Evolutionary conservation across 257 asterid species (phyloP).

Genomic region (Nicotiana noctiflora): DNA sequence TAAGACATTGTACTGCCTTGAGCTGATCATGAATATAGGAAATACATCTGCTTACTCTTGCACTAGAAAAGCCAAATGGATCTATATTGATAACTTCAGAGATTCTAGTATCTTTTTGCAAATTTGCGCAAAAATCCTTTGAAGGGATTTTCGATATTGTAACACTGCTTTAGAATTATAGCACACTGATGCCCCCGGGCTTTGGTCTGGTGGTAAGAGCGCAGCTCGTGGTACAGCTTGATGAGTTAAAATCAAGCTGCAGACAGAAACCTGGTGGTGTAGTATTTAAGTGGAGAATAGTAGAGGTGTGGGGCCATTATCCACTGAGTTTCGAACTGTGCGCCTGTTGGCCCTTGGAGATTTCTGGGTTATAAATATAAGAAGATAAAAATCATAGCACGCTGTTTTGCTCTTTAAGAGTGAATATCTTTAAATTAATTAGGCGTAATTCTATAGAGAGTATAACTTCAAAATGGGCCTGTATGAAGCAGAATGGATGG

Average conservation of each 20-base stretch:
- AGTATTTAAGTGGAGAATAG: neutral
- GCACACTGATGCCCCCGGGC: no score
- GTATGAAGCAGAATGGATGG: neutral
- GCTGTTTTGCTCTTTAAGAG: neutral
- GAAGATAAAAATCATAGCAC: neutral
- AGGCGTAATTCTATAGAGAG: neutral
- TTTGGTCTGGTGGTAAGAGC: neutral
- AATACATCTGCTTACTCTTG: neutral
- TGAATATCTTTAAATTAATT: neutral
- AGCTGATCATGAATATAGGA: neutral
- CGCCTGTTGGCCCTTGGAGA: neutral
- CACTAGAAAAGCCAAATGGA: neutral
- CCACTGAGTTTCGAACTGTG: neutral
- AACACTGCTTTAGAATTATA: no score
- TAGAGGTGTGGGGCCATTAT: neutral
- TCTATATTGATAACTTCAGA: neutral
- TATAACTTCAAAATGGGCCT: neutral
- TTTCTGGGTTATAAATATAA: neutral
- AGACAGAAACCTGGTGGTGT: neutral
- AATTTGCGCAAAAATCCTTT: neutral
- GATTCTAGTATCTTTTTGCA: neutral
- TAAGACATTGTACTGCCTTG: neutral
- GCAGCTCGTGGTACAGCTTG: neutral
- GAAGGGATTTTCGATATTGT: neutral
- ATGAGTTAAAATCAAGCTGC: neutral